phyloP scores from a whole-genome alignment of 2,329 filamentous ascomycete genomes.

The Xylariaceae sp. region DNA sequence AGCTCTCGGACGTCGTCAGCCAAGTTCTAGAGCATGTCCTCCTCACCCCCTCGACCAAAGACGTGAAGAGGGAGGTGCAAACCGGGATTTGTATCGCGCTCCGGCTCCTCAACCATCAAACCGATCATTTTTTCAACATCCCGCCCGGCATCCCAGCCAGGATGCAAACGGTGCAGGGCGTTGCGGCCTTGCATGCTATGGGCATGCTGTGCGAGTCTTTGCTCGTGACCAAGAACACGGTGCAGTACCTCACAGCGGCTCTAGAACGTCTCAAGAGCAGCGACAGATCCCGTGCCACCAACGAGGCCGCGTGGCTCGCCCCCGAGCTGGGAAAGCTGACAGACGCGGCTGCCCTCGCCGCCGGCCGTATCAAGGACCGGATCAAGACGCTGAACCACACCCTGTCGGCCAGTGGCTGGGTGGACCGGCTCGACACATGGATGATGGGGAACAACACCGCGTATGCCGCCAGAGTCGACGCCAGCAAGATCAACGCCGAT shows the following conservation, averaged over 20 bases:
- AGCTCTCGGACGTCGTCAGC: constrained; percentile 17
- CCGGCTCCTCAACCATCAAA: constrained; percentile 16
- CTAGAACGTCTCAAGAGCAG: constrained; percentile 31
- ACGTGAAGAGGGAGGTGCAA: constrained; percentile 8
- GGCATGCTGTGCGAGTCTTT: constrained; percentile 35
- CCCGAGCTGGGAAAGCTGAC: constrained; percentile 31
- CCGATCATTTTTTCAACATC: constrained; percentile 13
- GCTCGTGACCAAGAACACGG: constrained; percentile 29
- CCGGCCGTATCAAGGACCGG: constrained; percentile 28
- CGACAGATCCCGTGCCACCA: constrained; percentile 31
- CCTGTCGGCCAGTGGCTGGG: constrained; percentile 33
- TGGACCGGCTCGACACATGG: constrained; percentile 33
- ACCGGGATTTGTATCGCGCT: constrained; percentile 2
- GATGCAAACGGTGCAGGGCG: constrained; percentile 23
- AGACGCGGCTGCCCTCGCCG: constrained; percentile 19
- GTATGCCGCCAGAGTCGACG: constrained; percentile 2
- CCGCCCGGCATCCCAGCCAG: constrained; percentile 15
- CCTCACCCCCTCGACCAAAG: constrained; percentile 4
- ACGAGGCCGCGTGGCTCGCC: constrained; percentile 30
- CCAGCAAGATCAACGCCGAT: neutral
- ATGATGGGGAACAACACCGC: constrained; percentile 21
- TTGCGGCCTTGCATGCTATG: constrained; percentile 33
- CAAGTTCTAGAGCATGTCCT: constrained; percentile 12
- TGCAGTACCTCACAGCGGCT: constrained; percentile 25
- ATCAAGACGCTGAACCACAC: constrained; percentile 30